Evolutionary conservation across 495 filamentous ascomycete genomes (phyloP), one percentile per base, ranked within the genome.

Genomic region (Trichoderma virens): DNA sequence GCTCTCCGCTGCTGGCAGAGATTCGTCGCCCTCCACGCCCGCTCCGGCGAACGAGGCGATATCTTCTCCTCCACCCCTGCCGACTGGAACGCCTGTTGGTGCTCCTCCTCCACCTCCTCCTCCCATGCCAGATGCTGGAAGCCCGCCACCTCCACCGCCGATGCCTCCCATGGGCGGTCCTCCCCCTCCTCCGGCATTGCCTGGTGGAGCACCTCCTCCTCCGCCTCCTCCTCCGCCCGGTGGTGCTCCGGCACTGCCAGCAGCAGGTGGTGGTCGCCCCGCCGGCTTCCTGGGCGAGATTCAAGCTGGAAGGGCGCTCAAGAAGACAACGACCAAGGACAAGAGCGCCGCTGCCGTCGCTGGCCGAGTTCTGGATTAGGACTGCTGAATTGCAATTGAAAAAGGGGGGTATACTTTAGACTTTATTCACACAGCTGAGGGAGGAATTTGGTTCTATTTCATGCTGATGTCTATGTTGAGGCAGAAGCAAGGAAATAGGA

Each of bases 321-420:
- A 76, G 79, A 96, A 96, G 79, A 88, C 89, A 39, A 79, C 88
- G 74, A 96, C 92, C 25, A 91, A 90, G 69, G 92, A 97, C 72
- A 86, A 86, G 74, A 97, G 92, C 76, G 73, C 66, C 59, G 84
- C 87, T 62, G 74, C 81, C 62, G 77, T 85, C 51, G 87, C 90
- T 51, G 92, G 92, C 25, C 85, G 85, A 66, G 92, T 97, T 23
- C 67, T 81, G 68, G 76, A 70, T 65, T 81, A 73, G 31, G n/a
- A 34, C 8, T 27, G 23, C 0, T 30, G 20, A 13, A 9, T 30
- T 2, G 2, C 6, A 11, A 8, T 30, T 30, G 27, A 3, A 8
- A 51, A 51, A 51, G 51, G 1, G 23, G 7, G 7, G 51, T 14
- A 13, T 56, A 28, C 23, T 13, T 3, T 20, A 23, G 45, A 25